Conservation (phyloP, 2,329 filamentous ascomycete species). For the Fusarium nurragi region DNA sequence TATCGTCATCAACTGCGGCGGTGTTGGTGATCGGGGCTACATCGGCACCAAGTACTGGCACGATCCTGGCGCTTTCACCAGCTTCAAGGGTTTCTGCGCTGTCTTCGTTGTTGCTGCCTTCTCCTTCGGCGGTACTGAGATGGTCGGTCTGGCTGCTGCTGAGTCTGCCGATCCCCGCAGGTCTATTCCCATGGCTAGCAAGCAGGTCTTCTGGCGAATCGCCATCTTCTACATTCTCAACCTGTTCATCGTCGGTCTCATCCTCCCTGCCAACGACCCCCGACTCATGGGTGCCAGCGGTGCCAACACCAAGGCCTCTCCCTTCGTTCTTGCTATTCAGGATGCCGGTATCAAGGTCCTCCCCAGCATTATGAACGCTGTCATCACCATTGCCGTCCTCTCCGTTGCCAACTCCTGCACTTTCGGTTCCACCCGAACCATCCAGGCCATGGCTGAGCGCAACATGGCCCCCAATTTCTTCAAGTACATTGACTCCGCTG, state of each 20-base stretch:
- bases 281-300: constrained; percentile 67
- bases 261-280: constrained; percentile 77
- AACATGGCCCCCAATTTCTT: constrained; percentile 81
- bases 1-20: constrained; percentile 85
- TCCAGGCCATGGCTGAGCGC: constrained; percentile 90
- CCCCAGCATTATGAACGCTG: constrained; percentile 89
- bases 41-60: constrained; percentile 83
- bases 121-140: constrained; percentile 78
- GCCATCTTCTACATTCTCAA: constrained; percentile 89
- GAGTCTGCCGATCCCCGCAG: constrained; percentile 81
- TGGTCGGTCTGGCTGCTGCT: constrained; percentile 79
- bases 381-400: constrained; percentile 89
- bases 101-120: constrained; percentile 80
- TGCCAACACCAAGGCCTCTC: constrained; percentile 78
- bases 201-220: constrained; percentile 96
- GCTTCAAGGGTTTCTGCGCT: constrained; percentile 81
- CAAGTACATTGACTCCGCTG: constrained; percentile 82
- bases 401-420: constrained; percentile 93
- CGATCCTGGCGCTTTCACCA: constrained; percentile 81
- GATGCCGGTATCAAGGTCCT: constrained; percentile 83
- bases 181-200: constrained; percentile 84
- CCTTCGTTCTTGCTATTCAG: constrained; percentile 91
- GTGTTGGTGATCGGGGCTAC: constrained; percentile 76
- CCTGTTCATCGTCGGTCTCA: constrained; percentile 80
- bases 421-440: constrained; percentile 89